Base-by-base conservation (phyloP, 148 eudicot species). In the Dysphania ambrosioides region DNA sequence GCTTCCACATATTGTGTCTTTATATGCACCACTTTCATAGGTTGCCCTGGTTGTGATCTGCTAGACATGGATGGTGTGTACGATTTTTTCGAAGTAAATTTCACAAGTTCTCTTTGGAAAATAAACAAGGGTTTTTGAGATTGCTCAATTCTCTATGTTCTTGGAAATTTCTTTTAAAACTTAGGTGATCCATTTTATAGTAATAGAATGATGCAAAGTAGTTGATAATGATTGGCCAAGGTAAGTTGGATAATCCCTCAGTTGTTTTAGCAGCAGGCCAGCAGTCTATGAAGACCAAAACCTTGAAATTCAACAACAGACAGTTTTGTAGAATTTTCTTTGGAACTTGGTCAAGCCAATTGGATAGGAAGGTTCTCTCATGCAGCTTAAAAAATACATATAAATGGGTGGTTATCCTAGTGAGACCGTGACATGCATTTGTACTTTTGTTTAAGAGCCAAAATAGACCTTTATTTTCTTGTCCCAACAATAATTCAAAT, bases 1-100 rank as follows among this genome's bases (percentile, higher is more conserved):
- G 93, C 87, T 68, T 90, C 88, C 3, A 92, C 86, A 64, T 87
- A 86, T 62, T 87, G 86, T 27, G 93, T 92, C 75, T 85, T 83
- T 71, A 92, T 92, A 70, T 84, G 77, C 73, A 87, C 89, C 60
- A 92, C 82, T 86, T 87, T 92, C 78, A 83, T 75, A 6, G 90
- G 83, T 26, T 78, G 62, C 42, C 38, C n/a, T 49, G 3, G 8
- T n/a, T 13, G 68, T 67, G 71, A 56, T 68, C 65, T 75, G 29
- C 59, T 68, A 42, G 79, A 44, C 79, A 76, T 76, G 58, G n/a
- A 38, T 36, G 55, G 53, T 44, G 51, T 15, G 12, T 0, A 44
- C n/a, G n/a, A 44, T 19, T 44, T 5, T 44, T 44, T 44, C 1
- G 15, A 11, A 47, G 5, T 2, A 11, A 12, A 13, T 11, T 3